Conservation (phyloP, 108 stramenopile genomes). For the Hondaea fermentalgiana region DNA sequence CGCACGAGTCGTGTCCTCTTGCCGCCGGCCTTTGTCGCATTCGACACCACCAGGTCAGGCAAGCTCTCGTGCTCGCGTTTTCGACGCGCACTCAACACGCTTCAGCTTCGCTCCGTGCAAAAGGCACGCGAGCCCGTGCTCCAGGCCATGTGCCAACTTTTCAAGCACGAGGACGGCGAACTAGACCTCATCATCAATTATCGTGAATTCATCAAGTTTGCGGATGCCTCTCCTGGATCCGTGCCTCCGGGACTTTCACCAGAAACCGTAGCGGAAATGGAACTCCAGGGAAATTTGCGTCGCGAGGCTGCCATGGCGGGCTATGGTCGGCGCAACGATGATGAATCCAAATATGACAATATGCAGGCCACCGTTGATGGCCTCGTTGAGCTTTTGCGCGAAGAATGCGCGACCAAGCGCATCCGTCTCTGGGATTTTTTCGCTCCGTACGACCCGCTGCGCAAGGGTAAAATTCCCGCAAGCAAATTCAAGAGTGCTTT, state of each 20-base stretch:
- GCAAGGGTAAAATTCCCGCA: background rate
- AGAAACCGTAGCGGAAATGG: background rate
- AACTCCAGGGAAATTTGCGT: background rate
- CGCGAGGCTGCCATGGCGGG: background rate
- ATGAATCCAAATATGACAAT: too few relatives aligned
- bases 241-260: background rate
- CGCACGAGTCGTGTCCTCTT: background rate
- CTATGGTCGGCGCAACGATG: too few relatives aligned
- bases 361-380: background rate
- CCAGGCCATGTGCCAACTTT: background rate
- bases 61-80: background rate
- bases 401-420: background rate
- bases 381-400: background rate
- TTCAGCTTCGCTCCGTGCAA: background rate
- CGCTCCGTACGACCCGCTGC: background rate
- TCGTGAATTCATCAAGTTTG: background rate
- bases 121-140: background rate
- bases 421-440: background rate
- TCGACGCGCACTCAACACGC: background rate
- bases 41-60: background rate
- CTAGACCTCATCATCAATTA: background rate
- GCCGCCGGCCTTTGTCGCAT: background rate
- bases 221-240: background rate
- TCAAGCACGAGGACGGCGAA: background rate
- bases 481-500: constrained; percentile 4